phyloP scores from a whole-genome alignment of 106 monocot species.

The Acorus calamus region DNA sequence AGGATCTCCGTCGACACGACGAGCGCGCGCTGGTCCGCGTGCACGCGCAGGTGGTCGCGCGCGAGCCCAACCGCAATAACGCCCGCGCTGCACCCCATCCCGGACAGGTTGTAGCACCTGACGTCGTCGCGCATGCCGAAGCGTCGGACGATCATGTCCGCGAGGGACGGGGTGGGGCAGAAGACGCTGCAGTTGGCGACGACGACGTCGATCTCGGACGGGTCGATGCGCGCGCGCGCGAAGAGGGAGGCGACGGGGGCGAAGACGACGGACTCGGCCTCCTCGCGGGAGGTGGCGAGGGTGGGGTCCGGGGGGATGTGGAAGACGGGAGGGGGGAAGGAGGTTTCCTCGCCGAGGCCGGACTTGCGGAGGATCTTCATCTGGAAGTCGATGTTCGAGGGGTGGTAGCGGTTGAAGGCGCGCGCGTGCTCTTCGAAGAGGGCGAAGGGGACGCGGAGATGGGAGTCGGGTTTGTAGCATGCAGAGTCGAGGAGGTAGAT shows the following conservation, averaged over 20 bases:
- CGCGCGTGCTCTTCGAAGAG: too few relatives aligned
- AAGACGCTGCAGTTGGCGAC: conserved; percentile 8
- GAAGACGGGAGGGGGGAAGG: background rate
- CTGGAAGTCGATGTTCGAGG: background rate
- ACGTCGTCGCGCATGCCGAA: background rate
- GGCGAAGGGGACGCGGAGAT: background rate
- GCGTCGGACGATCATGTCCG: conserved; percentile 1
- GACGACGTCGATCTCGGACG: conserved; percentile 1
- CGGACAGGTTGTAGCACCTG: conserved; percentile 4
- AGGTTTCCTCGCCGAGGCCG: conserved; percentile 11
- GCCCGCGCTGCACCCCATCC: conserved; percentile 13
- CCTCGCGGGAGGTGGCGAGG: background rate
- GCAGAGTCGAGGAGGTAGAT: conserved; percentile 6
- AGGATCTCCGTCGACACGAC: conserved; percentile 12
- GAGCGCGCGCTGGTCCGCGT: background rate
- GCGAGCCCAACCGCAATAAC: conserved; percentile 7
- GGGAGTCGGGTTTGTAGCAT: background rate
- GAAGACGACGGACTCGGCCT: conserved; percentile 6
- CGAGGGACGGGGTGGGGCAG: conserved; percentile 8
- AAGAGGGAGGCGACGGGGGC: background rate
- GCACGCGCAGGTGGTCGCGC: background rate
- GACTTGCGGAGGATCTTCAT: background rate
- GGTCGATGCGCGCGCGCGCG: background rate
- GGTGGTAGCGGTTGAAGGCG: background rate
- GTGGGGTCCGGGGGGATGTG: conserved; percentile 2